Evolutionary conservation across 2,329 filamentous ascomycete species (phyloP), one percentile per base, ranked within the genome.

Genomic region (Ploettnerulaceae sp.): DNA sequence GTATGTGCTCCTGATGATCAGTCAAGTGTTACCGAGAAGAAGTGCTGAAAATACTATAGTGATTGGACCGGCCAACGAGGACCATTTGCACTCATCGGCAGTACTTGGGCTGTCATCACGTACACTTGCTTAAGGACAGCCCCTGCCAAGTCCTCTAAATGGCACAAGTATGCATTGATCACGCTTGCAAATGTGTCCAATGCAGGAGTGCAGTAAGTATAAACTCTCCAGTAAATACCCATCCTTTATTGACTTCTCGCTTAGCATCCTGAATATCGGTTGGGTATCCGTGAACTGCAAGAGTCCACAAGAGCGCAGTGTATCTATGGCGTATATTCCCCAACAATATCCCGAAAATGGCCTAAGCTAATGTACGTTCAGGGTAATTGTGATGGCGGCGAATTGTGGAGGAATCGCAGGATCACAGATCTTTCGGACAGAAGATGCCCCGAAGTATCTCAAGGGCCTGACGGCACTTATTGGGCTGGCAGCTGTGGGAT

Each of bases 61-160:
- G 67, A 69, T 48, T 47, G 49, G 24, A 60, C 59, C 1, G 60
- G 58, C 8, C 62, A 60, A 32, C 60, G 67, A 9, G 66, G 65
- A 3, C 66, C 66, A 0, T 62, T 61, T 28, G 55, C 68, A 7
- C 47, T 69, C 5, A 38, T 69, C 5, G 53, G 57, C 3, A 62
- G 62, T 6, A 60, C 63, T 2, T 70, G 67, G 66, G 65, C 62
- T 32, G 53, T 69, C 3, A 66, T 68, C 28, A 62, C 67, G 1
- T 69, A 67, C 25, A 45, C 58, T 2, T 67, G 64, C 42, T 53
- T 69, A 5, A 59, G 65, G 18, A 31, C 38, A 5, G 55, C 54
- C 14, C 52, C 58, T 15, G 48, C 60, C 7, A 60, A 26, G 32
- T 36, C 38, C 11, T 56, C 51, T 49, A 42, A 56, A 2, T 29